Evolutionary conservation across 257 asterid genomes (phyloP).

Genomic region (Solanum virginianum): DNA sequence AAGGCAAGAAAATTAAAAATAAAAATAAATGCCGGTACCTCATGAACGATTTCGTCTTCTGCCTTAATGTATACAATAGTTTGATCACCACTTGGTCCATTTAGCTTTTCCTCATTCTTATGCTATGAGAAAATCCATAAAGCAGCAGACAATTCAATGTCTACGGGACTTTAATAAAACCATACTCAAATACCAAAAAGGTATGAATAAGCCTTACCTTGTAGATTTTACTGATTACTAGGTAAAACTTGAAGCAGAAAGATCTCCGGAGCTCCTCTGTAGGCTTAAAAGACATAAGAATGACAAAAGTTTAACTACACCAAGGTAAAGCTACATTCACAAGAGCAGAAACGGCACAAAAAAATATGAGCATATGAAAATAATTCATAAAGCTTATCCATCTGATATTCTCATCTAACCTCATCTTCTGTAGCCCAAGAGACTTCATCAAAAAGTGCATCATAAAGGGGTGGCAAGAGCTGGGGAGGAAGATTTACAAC

Average conservation of each 20-base stretch:
- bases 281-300: constrained; percentile 35
- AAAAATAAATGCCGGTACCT: constrained; percentile 26
- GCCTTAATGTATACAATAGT: constrained; percentile 47
- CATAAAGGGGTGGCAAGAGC: constrained; percentile 88
- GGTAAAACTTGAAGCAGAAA: constrained; percentile 60
- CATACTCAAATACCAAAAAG: neutral
- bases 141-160: neutral
- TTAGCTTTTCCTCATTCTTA: constrained; percentile 35
- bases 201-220: constrained; percentile 28
- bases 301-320: neutral
- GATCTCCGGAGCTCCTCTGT: constrained; percentile 62
- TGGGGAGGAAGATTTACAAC: constrained; percentile 93
- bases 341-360: neutral
- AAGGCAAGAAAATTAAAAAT: neutral
- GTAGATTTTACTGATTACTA: constrained; percentile 69
- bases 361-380: neutral
- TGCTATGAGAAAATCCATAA: constrained; percentile 25
- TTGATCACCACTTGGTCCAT: constrained; percentile 34
- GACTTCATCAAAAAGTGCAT: constrained; percentile 77
- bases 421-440: constrained; percentile 96
- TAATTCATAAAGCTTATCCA: constrained; percentile 1
- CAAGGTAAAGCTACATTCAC: neutral
- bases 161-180: neutral
- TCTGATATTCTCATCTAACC: constrained; percentile 39
- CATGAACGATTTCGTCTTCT: constrained; percentile 62